Evolutionary conservation across 179 eudicot genomes (phyloP).

Genomic region (Drosera spatulata): DNA sequence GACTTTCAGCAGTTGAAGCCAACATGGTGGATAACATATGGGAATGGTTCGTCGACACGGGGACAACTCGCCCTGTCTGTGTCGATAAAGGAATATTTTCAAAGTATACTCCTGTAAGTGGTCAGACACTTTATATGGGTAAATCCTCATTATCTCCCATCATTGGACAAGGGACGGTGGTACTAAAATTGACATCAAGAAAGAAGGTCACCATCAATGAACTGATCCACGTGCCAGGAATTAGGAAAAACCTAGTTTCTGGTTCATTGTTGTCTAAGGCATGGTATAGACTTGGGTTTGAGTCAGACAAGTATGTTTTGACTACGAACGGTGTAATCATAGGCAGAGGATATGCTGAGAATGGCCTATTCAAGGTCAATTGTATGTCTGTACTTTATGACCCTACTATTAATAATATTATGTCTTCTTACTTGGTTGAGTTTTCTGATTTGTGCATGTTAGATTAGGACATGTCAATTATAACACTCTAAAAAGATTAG

Average conservation of each 20-base stretch:
- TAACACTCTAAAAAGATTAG: background rate
- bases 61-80: background rate
- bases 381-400: background rate
- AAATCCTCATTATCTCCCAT: constrained; percentile 4
- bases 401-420: no score
- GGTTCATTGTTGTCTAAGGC: background rate
- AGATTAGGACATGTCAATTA: constrained; percentile 3
- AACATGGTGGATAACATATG: background rate
- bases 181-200: background rate
- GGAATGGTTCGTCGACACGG: constrained; percentile 3
- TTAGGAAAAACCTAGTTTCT: background rate
- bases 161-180: constrained; percentile 1
- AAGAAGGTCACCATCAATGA: background rate
- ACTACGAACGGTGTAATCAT: background rate
- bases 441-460: constrained; percentile 3
- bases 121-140: constrained; percentile 1
- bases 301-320: background rate
- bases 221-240: background rate
- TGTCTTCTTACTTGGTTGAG: constrained; percentile 3
- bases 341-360: background rate
- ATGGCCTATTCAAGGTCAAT: background rate
- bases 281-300: background rate
- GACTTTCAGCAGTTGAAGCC: no score
- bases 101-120: background rate
- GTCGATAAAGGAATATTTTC: background rate